Evolutionary conservation across 2,329 filamentous ascomycete genomes (phyloP), one percentile per base, ranked within the genome.

Genomic region (Aspergillus sp.): DNA sequence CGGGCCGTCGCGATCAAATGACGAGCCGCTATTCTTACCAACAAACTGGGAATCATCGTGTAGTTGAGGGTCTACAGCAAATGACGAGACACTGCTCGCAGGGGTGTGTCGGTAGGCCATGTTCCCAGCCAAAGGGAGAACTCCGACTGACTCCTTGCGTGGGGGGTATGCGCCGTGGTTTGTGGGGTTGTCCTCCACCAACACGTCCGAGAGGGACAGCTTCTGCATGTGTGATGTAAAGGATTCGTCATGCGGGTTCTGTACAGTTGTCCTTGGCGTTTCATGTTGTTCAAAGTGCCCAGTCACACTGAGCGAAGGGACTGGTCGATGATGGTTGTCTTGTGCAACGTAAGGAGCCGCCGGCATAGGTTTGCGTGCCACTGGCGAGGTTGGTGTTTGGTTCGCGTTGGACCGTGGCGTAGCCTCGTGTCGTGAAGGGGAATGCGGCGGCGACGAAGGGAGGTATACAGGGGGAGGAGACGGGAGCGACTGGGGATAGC

Each of bases 381-480:
- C 58, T 22, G 43, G 63, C 59, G 69, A 63, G 23, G 55, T 68
- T 50, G 64, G 58, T 22, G 67, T 67, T 15, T 54, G 64, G 47
- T 67, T 61, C 3, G 70, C 66, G 19, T 66, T 68, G 45, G 68
- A 67, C 56, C 68, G 70, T 54, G 72, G 71, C 17, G 65, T 65
- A 43, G 61, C 51, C 62, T 66, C 69, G 59, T 67, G 66, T 30
- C 51, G 64, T 17, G 61, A 66, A 53, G 68, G 55, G 52, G 69
- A 66, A 45, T 71, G 66, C 41, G 75, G 71, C 63, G 75, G 71
- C 58, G 77, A 75, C 53, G 77, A 74, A 64, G 74, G 71, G 64
- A 79, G 71, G 66, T 81, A 80, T 63, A 78, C 78, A 30, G 78
- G 76, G n/a, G 78, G 74, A 63, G 79, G 79, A 69, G 78, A 76